phyloP scores from a whole-genome alignment of 2,329 filamentous ascomycete species.

The Fusarium virguliforme region DNA sequence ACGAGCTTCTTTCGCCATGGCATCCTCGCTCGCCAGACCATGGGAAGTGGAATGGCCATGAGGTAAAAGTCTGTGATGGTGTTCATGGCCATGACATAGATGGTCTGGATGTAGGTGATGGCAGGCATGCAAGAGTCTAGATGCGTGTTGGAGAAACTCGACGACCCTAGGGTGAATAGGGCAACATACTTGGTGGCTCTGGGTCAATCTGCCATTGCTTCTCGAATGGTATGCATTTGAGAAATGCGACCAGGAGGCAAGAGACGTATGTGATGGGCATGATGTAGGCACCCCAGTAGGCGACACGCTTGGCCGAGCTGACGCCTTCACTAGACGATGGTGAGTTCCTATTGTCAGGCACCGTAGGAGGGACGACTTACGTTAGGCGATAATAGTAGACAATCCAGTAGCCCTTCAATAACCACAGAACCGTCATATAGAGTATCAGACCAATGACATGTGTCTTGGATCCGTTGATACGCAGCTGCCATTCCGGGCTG shows the following conservation, averaged over 20 bases:
- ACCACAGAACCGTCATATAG: slow-evolving; percentile 24
- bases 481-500: slow-evolving; percentile 17
- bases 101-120: slow-evolving; percentile 24
- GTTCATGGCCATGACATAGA: slow-evolving; percentile 27
- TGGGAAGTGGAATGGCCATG: slow-evolving; percentile 24
- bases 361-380: background rate
- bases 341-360: no score
- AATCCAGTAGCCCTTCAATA: slow-evolving; percentile 26
- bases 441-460: slow-evolving; percentile 21
- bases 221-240: slow-evolving; percentile 30
- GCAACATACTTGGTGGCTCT: slow-evolving; percentile 20
- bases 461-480: slow-evolving; percentile 21
- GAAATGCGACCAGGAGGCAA: slow-evolving; percentile 23
- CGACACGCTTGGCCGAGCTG: slow-evolving; percentile 17
- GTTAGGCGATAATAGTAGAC: slow-evolving; percentile 22
- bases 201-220: slow-evolving; percentile 29
- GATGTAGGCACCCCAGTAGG: slow-evolving; percentile 21
- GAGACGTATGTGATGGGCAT: slow-evolving; percentile 28
- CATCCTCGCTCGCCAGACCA: slow-evolving; percentile 24
- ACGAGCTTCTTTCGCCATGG: slow-evolving; percentile 26
- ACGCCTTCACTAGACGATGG: slow-evolving; percentile 11
- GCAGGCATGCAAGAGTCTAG: slow-evolving; percentile 25
- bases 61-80: slow-evolving; percentile 26
- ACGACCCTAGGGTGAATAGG: background rate
- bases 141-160: background rate